Percentiles rank a stretch among this genome's conserved stretches.
phyloP scores from a whole-genome alignment of 805 yeast genomes.

The Candida ortonii region DNA sequence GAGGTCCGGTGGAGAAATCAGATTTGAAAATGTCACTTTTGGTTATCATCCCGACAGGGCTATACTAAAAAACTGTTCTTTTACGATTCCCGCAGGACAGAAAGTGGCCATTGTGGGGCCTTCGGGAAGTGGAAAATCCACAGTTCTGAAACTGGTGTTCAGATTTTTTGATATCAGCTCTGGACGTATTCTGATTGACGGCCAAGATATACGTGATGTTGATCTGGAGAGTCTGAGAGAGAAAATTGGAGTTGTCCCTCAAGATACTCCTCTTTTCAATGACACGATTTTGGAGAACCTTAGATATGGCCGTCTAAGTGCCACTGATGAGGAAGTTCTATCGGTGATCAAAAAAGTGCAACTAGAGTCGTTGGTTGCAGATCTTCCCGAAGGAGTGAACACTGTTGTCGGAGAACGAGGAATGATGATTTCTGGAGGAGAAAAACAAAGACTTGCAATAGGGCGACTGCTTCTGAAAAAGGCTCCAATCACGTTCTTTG shows the following conservation, averaged over 20 bases:
- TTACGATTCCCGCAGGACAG: constrained; percentile 84
- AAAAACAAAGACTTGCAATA: constrained; percentile 91
- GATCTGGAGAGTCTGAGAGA: constrained; percentile 71
- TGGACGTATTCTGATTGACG: constrained; percentile 83
- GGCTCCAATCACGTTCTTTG: constrained; percentile 89
- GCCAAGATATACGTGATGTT: constrained; percentile 77
- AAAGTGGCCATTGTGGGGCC: constrained; percentile 96
- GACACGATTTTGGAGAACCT: constrained; percentile 86
- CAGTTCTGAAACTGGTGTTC: constrained; percentile 78
- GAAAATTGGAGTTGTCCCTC: constrained; percentile 91
- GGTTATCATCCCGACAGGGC: constrained; percentile 90
- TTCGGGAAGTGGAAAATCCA: constrained; percentile 93
- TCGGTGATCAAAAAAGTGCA: constrained; percentile 68
- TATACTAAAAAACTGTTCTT: constrained; percentile 74
- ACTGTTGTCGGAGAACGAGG: constrained; percentile 97
- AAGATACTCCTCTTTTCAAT: constrained; percentile 93
- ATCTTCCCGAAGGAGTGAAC: constrained; percentile 77
- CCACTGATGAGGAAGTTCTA: constrained; percentile 69
- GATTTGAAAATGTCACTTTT: constrained; percentile 87
- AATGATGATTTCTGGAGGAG: constrained; percentile 99
- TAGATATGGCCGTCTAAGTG: constrained; percentile 74
- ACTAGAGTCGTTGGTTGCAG: constrained; percentile 56
- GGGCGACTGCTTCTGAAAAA: constrained; percentile 84
- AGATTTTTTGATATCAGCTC: constrained; percentile 80
- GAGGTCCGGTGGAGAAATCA: constrained; percentile 66